Evolutionary conservation across 2,329 filamentous ascomycete genomes (phyloP).

Genomic region (Ophiocordyceps camponoti-saundersi): DNA sequence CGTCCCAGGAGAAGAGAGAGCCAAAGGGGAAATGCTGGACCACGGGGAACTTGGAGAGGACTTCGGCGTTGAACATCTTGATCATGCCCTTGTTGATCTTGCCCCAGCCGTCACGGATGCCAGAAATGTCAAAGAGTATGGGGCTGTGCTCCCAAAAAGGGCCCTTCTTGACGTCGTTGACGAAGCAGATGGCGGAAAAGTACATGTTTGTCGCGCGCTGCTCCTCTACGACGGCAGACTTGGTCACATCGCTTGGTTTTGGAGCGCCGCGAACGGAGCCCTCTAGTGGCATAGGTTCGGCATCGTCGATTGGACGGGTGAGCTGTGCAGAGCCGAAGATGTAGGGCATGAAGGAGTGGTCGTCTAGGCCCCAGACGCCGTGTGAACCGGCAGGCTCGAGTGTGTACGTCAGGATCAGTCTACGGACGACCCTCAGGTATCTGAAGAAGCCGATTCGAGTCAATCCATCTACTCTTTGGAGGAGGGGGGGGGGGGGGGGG

Average conservation of each 20-base stretch:
- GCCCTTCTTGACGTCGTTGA: slow-evolving; percentile 89
- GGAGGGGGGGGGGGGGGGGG: not conserved
- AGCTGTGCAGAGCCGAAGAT: slow-evolving; percentile 90
- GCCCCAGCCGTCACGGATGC: slow-evolving; percentile 83
- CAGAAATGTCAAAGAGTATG: slow-evolving; percentile 85
- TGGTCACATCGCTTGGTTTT: slow-evolving; percentile 52
- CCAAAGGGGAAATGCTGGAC: slow-evolving; percentile 92
- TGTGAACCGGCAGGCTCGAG: slow-evolving; percentile 92
- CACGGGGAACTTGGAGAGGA: slow-evolving; percentile 90
- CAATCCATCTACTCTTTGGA: not conserved
- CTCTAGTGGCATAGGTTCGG: slow-evolving; percentile 52
- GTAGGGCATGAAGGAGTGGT: slow-evolving; percentile 87
- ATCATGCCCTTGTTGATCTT: slow-evolving; percentile 99
- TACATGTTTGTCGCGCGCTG: slow-evolving; percentile 65
- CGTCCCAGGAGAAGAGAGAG: slow-evolving; percentile 62
- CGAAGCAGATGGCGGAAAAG: slow-evolving; percentile 90
- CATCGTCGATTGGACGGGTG: slow-evolving; percentile 51
- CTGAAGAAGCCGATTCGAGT: slow-evolving; percentile 20
- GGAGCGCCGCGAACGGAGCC: slow-evolving; percentile 61
- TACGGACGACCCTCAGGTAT: slow-evolving; percentile 65
- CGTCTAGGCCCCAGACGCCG: slow-evolving; percentile 96
- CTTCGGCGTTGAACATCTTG: slow-evolving; percentile 98
- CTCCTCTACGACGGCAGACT: slow-evolving; percentile 43
- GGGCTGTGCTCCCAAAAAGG: slow-evolving; percentile 97
- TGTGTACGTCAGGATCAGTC: slow-evolving; percentile 76